These are phyloP conservation scores for Protostelium mycophagum DNA, from an alignment of 78 protist genomes.

Conservation along the genomic window DNA sequence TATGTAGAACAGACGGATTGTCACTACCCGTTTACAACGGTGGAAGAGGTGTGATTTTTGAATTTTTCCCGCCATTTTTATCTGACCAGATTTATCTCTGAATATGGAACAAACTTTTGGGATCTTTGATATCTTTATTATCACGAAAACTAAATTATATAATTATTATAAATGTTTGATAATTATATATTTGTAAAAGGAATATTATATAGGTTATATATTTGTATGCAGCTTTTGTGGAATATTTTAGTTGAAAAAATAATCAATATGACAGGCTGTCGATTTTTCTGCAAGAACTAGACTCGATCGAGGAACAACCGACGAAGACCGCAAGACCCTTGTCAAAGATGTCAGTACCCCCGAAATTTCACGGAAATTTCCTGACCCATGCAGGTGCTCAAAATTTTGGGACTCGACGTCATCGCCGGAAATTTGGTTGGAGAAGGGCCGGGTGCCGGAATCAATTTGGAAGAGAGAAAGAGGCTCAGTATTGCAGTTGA, in stretches of 20 bases:
- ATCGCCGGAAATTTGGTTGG: neutral
- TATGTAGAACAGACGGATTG: conserved; percentile 51
- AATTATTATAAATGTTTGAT: neutral
- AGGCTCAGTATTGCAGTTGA: conserved; percentile 70
- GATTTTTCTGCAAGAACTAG: conserved; percentile 30
- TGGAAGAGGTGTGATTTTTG: conserved; percentile 10
- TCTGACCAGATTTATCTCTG: neutral
- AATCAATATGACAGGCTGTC: too few relatives aligned
- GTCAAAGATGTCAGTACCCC: conserved; percentile 11
- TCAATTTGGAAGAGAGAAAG: conserved; percentile 61
- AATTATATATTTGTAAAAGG: too few relatives aligned
- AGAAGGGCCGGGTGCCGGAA: conserved; percentile 7
- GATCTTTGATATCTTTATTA: conserved; percentile 2
- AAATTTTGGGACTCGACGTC: neutral
- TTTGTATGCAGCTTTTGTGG: too few relatives aligned
- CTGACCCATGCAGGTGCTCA: neutral
- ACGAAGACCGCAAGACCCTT: conserved; percentile 8
- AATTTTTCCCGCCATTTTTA: neutral
- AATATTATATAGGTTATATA: too few relatives aligned
- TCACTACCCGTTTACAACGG: conserved; percentile 18
- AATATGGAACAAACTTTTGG: neutral
- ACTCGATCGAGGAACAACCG: neutral
- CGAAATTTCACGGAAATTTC: neutral
- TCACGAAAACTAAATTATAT: neutral
- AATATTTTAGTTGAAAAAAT: too few relatives aligned